Conservation (phyloP, 2,329 filamentous ascomycete genomes). For the Scolecobasidium constrictum region DNA sequence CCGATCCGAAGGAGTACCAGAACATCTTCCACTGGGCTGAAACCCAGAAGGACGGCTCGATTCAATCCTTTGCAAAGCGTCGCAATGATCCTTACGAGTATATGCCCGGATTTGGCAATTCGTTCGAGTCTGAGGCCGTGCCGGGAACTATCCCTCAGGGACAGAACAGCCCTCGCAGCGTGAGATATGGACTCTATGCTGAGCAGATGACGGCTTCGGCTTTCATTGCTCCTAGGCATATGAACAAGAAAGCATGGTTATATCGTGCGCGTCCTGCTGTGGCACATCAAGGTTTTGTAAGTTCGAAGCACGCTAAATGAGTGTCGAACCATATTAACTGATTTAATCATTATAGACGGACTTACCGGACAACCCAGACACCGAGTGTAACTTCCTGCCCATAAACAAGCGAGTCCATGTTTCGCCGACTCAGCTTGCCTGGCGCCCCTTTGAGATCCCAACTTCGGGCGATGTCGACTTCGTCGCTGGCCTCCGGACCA, state of each 20-base stretch:
- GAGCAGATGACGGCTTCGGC: constrained; percentile 65
- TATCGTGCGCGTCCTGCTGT: constrained; percentile 59
- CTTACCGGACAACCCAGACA: constrained; percentile 71
- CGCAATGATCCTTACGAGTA: constrained; percentile 43
- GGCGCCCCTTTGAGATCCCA: constrained; percentile 25
- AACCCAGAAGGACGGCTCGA: constrained; percentile 45
- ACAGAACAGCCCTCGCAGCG: constrained; percentile 60
- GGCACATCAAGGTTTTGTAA: constrained; percentile 46
- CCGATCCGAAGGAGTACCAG: no score
- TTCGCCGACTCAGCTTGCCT: constrained; percentile 25
- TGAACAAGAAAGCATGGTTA: constrained; percentile 63
- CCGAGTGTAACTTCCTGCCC: constrained; percentile 68
- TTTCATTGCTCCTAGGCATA: constrained; percentile 57
- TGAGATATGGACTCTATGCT: constrained; percentile 54
- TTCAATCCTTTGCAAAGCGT: constrained; percentile 45
- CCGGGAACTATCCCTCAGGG: constrained; percentile 51
- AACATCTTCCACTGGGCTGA: constrained; percentile 44
- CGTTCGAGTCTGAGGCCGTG: constrained; percentile 47
- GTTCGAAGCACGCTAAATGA: constrained; percentile 17
- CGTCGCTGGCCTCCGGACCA: constrained; percentile 55
- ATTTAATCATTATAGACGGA: no score
- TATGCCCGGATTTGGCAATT: constrained; percentile 46
- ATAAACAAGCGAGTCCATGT: constrained; percentile 27
- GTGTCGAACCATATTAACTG: constrained; percentile 41
- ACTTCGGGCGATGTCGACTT: constrained; percentile 46